phyloP scores from a whole-genome alignment of 805 yeast species.

The Myxozyma mucilagina region DNA sequence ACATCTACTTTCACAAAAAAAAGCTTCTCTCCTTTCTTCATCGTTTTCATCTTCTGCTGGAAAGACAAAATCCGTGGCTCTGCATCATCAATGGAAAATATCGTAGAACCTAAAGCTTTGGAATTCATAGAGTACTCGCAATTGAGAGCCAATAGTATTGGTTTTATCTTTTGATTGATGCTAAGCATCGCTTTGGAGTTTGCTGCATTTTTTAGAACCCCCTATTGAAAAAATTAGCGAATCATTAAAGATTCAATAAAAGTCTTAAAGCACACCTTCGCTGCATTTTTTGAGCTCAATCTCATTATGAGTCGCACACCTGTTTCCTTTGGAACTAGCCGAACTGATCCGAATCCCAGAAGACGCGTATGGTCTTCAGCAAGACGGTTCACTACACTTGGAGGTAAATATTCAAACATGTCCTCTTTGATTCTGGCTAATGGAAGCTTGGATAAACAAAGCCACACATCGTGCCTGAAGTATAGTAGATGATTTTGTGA shows the following conservation, averaged over 20 bases:
- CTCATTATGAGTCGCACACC: conserved; percentile 30
- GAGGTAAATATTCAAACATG: conserved; percentile 20
- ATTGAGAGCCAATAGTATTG: conserved; percentile 17
- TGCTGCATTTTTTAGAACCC: conserved; percentile 13
- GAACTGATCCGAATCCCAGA: conserved; percentile 42
- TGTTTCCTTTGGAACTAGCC: conserved; percentile 32
- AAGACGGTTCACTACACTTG: conserved; percentile 34
- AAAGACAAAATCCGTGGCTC: conserved; percentile 45
- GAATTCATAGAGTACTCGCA: conserved; percentile 8
- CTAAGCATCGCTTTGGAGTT: conserved; percentile 11
- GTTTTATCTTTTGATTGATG: conserved; percentile 34
- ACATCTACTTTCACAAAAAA: conserved; percentile 73
- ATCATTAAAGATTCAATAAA: not conserved
- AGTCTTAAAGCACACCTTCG: conserved; percentile 1
- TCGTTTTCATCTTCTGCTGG: conserved; percentile 33
- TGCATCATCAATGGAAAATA: conserved; percentile 51
- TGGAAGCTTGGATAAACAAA: conserved; percentile 45
- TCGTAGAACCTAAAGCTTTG: conserved; percentile 36
- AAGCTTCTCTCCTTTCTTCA: conserved; percentile 36
- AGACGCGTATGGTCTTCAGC: conserved; percentile 48
- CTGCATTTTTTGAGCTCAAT: conserved; percentile 6
- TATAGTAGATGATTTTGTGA: conserved; percentile 45
- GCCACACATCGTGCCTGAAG: conserved; percentile 65
- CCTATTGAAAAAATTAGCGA: conserved; percentile 8
- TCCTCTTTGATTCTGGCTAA: conserved; percentile 35